These are phyloP conservation scores for Russula sp. DNA, from an alignment of 768 basidiomycete species.

Conservation along the genomic window DNA sequence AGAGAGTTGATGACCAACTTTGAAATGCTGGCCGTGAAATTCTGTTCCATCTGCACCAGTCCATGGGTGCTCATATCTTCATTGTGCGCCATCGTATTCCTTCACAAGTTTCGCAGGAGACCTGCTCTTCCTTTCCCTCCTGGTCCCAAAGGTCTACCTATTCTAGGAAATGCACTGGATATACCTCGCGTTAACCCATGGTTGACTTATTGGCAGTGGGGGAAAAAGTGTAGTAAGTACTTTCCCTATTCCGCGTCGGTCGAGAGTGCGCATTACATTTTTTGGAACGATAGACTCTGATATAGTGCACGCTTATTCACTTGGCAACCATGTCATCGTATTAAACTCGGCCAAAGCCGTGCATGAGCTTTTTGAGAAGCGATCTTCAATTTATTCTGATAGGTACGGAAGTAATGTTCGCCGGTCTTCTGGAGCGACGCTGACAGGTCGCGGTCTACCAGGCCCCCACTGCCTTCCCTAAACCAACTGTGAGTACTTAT, in stretches of 20 bases:
- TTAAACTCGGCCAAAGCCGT: conserved; percentile 41
- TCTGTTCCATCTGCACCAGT: neutral
- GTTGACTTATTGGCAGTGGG: conserved; percentile 31
- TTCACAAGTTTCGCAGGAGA: conserved; percentile 6
- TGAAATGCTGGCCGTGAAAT: neutral
- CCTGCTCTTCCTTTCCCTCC: conserved; percentile 30
- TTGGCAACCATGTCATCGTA: conserved; percentile 23
- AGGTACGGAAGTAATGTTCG: conserved; percentile 12
- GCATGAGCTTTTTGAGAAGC: conserved; percentile 29
- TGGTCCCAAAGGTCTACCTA: conserved; percentile 31
- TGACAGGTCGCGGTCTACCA: conserved; percentile 5
- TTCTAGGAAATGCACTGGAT: conserved; percentile 32
- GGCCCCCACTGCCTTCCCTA: conserved; percentile 20
- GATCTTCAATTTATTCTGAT: conserved; percentile 30
- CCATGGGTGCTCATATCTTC: conserved; percentile 6
- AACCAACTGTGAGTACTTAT: conserved; percentile 20
- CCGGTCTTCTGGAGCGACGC: neutral
- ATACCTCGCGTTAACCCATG: conserved; percentile 30
- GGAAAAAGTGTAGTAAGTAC: conserved; percentile 29
- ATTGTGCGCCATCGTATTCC: conserved; percentile 2
- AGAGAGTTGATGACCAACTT: neutral
- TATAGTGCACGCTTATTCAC: conserved; percentile 23
- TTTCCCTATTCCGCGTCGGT: neutral
- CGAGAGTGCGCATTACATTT: neutral
- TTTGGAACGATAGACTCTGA: conserved; percentile 22